Evolutionary conservation across 352 stramenopile genomes (phyloP).

Genomic region (Phytopythium ostracodes): DNA sequence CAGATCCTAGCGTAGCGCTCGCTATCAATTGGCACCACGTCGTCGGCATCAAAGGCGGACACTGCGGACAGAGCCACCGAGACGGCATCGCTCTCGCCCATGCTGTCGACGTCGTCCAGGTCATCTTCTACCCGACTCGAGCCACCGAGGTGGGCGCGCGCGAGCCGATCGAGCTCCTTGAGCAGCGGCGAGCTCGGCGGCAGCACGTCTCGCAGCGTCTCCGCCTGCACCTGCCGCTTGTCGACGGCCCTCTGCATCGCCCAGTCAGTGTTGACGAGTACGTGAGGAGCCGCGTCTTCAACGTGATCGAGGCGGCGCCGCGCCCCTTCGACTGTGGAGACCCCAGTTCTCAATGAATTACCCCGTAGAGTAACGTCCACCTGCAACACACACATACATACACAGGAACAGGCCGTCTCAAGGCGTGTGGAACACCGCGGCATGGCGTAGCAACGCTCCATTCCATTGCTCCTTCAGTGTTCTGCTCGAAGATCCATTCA

Average conservation of each 20-base stretch:
- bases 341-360: not conserved
- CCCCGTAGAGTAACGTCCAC: no score
- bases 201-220: constrained; percentile 24
- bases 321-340: not conserved
- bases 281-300: not conserved
- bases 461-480: no score
- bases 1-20: constrained; percentile 42
- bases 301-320: not conserved
- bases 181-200: not conserved
- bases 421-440: not conserved
- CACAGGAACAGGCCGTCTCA: no score
- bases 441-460: no score
- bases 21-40: constrained; percentile 27
- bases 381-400: not conserved
- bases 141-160: no score
- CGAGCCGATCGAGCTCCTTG: not conserved
- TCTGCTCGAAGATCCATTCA: no score
- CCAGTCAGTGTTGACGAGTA: not conserved
- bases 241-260: constrained; percentile 27
- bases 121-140: not conserved
- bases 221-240: constrained; percentile 44
- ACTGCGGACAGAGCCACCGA: constrained; percentile 25
- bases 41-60: constrained; percentile 11
- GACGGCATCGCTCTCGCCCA: constrained; percentile 14
- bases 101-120: constrained; percentile 10